phyloP scores from a whole-genome alignment of 2,329 filamentous ascomycete genomes.

The Arthrocladium fulminans region DNA sequence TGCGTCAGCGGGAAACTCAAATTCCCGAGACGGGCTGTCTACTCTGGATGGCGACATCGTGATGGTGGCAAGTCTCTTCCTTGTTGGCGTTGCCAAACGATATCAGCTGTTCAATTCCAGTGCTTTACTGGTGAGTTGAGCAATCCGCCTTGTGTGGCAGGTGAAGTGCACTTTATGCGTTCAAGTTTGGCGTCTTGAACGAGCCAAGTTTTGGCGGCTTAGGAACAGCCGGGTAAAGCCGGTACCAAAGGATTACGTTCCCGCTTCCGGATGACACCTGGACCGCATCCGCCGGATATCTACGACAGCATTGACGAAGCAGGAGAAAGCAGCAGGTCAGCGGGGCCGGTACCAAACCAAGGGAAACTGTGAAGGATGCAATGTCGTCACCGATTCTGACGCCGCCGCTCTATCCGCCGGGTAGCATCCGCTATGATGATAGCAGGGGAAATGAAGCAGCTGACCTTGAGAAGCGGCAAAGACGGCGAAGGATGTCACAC shows the following conservation, averaged over 20 bases:
- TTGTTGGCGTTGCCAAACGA: background rate
- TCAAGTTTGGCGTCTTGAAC: too few relatives aligned
- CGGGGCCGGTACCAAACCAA: background rate
- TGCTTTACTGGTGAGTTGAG: background rate
- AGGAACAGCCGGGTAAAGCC: background rate
- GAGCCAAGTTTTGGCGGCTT: background rate
- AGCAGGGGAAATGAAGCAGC: background rate
- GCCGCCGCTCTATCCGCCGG: too few relatives aligned
- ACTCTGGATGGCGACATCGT: conserved; percentile 4
- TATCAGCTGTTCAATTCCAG: background rate
- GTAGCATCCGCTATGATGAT: background rate
- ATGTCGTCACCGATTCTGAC: background rate
- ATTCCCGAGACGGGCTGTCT: background rate
- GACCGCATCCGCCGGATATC: background rate
- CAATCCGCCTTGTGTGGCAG: too few relatives aligned
- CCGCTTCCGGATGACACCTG: background rate
- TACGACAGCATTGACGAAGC: background rate
- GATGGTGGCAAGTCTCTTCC: background rate
- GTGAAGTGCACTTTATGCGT: too few relatives aligned
- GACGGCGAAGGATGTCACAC: too few relatives aligned
- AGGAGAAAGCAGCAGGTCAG: background rate
- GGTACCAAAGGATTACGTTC: background rate
- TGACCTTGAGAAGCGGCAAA: background rate
- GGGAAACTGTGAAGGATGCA: background rate
- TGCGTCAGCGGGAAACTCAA: conserved; percentile 19